phyloP scores from a whole-genome alignment of 1,284 basidiomycete genomes.

The Exsudoporus floridanus region DNA sequence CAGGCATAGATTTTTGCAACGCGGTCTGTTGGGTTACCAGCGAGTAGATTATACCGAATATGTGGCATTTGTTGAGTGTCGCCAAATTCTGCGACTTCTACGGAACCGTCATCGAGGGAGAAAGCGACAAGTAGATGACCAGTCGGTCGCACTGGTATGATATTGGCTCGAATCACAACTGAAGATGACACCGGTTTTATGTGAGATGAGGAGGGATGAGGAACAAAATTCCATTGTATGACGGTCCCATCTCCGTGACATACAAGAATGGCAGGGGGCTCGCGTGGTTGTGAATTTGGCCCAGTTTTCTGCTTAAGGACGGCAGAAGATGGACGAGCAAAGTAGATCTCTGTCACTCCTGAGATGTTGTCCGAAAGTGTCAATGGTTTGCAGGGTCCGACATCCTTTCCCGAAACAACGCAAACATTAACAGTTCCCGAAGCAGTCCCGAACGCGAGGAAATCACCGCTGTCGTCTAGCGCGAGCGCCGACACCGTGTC shows the following conservation, averaged over 20 bases:
- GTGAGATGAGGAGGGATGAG: conserved; percentile 38
- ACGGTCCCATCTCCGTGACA: conserved; percentile 59
- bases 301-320: conserved; percentile 25
- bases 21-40: conserved; percentile 56
- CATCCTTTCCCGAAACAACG: conserved; percentile 44
- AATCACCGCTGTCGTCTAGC: conserved; percentile 53
- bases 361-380: conserved; percentile 34
- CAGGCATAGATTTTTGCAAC: conserved; percentile 56
- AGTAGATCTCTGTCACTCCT: conserved; percentile 37
- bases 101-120: conserved; percentile 58
- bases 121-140: conserved; percentile 55
- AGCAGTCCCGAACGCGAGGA: conserved; percentile 65
- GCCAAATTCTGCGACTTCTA: conserved; percentile 60
- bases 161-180: conserved; percentile 46
- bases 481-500: conserved; percentile 58
- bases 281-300: conserved; percentile 34
- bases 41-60: conserved; percentile 49
- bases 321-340: conserved; percentile 29
- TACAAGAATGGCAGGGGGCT: conserved; percentile 44
- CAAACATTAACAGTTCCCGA: conserved; percentile 60
- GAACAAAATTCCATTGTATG: conserved; percentile 52
- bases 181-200: conserved; percentile 48
- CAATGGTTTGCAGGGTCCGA: conserved; percentile 46
- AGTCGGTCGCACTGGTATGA: conserved; percentile 48
- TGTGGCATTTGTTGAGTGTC: conserved; percentile 36